Conservation (phyloP, 2,329 filamentous ascomycete species). For the Scorias spongiosa region DNA sequence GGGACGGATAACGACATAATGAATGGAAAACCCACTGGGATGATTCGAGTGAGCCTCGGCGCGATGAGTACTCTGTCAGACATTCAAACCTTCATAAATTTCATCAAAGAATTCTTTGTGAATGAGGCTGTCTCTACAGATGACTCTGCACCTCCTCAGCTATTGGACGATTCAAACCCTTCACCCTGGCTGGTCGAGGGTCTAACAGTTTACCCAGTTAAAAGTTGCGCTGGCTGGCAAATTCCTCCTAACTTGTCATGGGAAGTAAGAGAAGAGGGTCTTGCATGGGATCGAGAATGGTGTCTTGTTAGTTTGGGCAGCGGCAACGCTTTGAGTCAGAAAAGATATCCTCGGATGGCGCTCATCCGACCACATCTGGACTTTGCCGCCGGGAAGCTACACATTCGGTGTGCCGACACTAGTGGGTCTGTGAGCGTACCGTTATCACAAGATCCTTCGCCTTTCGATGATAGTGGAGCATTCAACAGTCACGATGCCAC, state of each 20-base stretch:
- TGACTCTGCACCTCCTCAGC: background rate
- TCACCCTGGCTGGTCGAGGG: conserved; percentile 29
- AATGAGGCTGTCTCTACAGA: conserved; percentile 3
- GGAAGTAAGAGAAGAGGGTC: conserved; percentile 66
- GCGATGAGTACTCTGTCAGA: conserved; percentile 75
- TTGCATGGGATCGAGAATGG: conserved; percentile 95
- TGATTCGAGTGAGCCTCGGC: conserved; percentile 72
- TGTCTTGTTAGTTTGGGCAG: conserved; percentile 81
- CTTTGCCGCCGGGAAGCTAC: conserved; percentile 49
- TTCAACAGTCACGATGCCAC: conserved; percentile 24
- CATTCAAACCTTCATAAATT: conserved; percentile 49
- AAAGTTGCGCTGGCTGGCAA: conserved; percentile 72
- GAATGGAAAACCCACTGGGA: conserved; percentile 71
- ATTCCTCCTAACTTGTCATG: conserved; percentile 51
- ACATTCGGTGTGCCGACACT: conserved; percentile 32
- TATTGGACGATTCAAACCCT: background rate
- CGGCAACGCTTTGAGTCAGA: conserved; percentile 73
- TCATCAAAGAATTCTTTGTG: conserved; percentile 19
- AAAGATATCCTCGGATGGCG: conserved; percentile 75
- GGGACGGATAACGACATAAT: conserved; percentile 71
- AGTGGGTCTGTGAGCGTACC: conserved; percentile 32
- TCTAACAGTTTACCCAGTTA: conserved; percentile 68
- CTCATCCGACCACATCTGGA: conserved; percentile 64
- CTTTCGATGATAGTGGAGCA: conserved; percentile 27
- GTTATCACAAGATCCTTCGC: conserved; percentile 50